Evolutionary conservation across 495 filamentous ascomycete species (phyloP), one percentile per base, ranked within the genome.

Genomic region (Aspergillus sparsus): DNA sequence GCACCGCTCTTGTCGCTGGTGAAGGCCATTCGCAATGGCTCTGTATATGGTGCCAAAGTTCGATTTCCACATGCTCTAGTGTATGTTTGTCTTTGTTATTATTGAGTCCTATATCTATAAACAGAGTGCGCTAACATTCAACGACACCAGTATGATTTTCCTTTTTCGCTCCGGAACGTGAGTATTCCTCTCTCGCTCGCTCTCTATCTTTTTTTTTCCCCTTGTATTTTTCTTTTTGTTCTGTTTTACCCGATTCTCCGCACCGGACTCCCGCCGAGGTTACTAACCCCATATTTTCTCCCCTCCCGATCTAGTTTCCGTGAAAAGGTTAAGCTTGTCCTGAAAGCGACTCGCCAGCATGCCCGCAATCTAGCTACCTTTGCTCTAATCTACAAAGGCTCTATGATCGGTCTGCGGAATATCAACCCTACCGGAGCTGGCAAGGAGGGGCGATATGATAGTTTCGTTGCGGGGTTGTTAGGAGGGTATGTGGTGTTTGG

Each of bases 31-130:
- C 92, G 94, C 73, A 99, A 98, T 88, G 94, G 94, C 72, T 85
- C 92, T 62, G 91, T 97, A 59, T 99, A 98, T 77, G 94, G 94
- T 32, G 86, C 92, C 65, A 99, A 98, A 84, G 91, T 99, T 72
- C 92, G 94, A 63, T 97, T 98, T 80, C 94, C 94, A 66, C 94
- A 98, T 78, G 94, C 94, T 53, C 83, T 98, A 60, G 94, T 98
- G 88, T 92, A 85, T 41, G 76, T 75, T 42, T 21, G 16, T 47
- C n/a, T 18, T 39, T n/a, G 10, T 41, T 16, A 9, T 10, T 7
- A 3, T 41, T 42, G 7, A 16, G 5, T 11, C 10, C 51, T 12
- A 11, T 12, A 21, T 10, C 36, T 35, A 16, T 8, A 8, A 51
- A 15, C 33, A 41, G n/a, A 41, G 12, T 56, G 35, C 16, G 50